phyloP scores from a whole-genome alignment of 305 asterid genomes.

The Fraxinus velutina region DNA sequence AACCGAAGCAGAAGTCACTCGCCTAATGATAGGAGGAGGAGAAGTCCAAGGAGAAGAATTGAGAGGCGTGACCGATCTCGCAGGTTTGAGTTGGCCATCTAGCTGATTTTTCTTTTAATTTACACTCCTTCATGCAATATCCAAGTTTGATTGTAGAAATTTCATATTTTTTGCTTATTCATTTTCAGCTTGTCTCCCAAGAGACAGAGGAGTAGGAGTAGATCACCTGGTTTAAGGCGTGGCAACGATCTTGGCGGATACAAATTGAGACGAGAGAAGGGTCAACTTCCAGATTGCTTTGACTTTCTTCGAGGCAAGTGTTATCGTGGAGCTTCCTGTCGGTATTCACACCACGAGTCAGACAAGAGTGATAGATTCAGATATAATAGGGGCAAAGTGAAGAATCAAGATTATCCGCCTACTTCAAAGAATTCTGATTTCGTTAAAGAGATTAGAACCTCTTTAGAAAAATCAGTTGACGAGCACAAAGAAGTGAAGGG shows the following conservation, averaged over 20 bases:
- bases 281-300: conserved; percentile 52
- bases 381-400: conserved; percentile 44
- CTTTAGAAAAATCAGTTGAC: conserved; percentile 18
- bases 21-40: conserved; percentile 65
- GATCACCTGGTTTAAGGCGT: conserved; percentile 55
- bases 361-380: conserved; percentile 54
- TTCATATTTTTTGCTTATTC: conserved; percentile 24
- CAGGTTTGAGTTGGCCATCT: conserved; percentile 46
- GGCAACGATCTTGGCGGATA: conserved; percentile 42
- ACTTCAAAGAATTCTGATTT: conserved; percentile 36
- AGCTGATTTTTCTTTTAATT: conserved; percentile 3
- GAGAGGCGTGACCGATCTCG: conserved; percentile 70
- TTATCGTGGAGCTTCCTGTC: conserved; percentile 75
- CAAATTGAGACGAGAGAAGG: conserved; percentile 50
- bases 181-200: conserved; percentile 69
- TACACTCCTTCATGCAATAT: conserved; percentile 1
- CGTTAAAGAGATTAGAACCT: conserved; percentile 30
- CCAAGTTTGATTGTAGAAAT: conserved; percentile 4
- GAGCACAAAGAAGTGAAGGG: conserved; percentile 37
- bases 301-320: conserved; percentile 73
- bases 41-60: conserved; percentile 67
- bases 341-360: conserved; percentile 61
- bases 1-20: conserved; percentile 74
- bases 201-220: conserved; percentile 68
- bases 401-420: conserved; percentile 37